Evolutionary conservation across 148 eudicot genomes (phyloP).

Genomic region (Rhododendron henanense): DNA sequence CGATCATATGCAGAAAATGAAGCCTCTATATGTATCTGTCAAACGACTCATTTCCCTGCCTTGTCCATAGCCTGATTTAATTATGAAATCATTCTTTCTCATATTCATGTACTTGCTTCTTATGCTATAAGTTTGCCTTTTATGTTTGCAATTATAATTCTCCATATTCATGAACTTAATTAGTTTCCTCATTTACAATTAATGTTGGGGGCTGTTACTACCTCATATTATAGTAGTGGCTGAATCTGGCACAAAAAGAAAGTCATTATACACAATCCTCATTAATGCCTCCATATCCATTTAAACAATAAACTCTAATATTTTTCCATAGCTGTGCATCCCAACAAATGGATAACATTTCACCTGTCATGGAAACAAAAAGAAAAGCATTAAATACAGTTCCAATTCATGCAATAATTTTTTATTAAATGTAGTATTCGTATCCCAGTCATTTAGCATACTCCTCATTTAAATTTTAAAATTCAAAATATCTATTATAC

Average conservation of each 20-base stretch:
- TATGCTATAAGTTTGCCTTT: background rate
- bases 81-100: no score
- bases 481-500: background rate
- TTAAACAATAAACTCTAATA: background rate
- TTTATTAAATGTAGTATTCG: background rate
- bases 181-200: background rate
- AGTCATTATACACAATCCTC: background rate
- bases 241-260: background rate
- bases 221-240: background rate
- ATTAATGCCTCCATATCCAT: no score
- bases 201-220: background rate
- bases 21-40: no score
- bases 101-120: background rate
- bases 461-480: background rate
- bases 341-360: background rate
- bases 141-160: background rate
- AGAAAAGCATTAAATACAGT: background rate
- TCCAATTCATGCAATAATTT: background rate
- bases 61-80: background rate
- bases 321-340: background rate
- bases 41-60: background rate
- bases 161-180: background rate
- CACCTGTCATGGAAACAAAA: background rate
- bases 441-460: background rate
- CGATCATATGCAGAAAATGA: no score